phyloP scores from a whole-genome alignment of 176 grass and related monocot species.

The Aegilops tauschii region DNA sequence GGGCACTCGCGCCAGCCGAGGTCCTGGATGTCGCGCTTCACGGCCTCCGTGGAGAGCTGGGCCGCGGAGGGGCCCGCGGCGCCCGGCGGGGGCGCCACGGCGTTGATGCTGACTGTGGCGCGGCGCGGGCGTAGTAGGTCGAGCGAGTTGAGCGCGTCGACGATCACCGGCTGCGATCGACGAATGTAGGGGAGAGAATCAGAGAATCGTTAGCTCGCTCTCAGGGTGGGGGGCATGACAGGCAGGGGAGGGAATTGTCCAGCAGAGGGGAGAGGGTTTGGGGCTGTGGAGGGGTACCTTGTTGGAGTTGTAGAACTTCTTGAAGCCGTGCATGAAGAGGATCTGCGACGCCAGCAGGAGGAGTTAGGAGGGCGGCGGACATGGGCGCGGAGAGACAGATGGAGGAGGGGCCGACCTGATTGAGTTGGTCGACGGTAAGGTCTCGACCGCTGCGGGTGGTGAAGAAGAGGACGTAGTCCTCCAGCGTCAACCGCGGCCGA shows the following conservation, averaged over 20 bases:
- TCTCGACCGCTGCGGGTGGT: constrained; percentile 26
- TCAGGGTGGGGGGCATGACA: background rate
- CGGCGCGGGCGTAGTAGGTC: constrained; percentile 54
- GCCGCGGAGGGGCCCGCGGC: background rate
- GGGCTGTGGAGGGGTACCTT: constrained; percentile 31
- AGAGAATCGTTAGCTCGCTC: background rate
- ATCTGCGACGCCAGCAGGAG: constrained; percentile 36
- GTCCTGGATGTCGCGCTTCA: constrained; percentile 43
- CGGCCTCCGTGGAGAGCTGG: constrained; percentile 41
- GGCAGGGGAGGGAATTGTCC: background rate
- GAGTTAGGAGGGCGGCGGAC: background rate
- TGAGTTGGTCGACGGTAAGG: constrained; percentile 44
- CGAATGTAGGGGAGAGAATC: background rate
- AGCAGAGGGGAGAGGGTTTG: background rate
- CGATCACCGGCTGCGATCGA: constrained; percentile 32
- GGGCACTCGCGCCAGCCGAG: constrained; percentile 72
- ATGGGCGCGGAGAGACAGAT: background rate
- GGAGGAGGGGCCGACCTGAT: constrained; percentile 29
- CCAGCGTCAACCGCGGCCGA: constrained; percentile 49
- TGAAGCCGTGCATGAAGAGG: constrained; percentile 68
- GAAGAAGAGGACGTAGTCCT: constrained; percentile 76
- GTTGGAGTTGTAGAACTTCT: constrained; percentile 17
- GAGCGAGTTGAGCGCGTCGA: constrained; percentile 44
- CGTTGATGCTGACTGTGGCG: constrained; percentile 43
- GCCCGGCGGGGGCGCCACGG: background rate